Evolutionary conservation across 2,329 filamentous ascomycete species (phyloP).

Genomic region (Sarocladium kiliense): DNA sequence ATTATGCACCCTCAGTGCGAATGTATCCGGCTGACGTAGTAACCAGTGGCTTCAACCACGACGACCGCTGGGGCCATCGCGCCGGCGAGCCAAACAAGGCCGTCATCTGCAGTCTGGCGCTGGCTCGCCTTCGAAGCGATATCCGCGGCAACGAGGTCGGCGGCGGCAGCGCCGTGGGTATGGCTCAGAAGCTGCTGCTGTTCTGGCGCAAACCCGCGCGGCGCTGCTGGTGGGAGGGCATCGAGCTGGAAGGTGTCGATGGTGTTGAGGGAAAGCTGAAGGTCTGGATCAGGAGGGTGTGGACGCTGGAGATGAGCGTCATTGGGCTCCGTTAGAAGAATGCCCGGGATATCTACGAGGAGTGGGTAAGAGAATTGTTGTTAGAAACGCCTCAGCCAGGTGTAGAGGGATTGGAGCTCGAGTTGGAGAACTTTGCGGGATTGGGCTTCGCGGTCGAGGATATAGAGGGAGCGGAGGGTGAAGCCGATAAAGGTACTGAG

Average conservation of each 20-base stretch:
- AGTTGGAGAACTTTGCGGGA: background rate
- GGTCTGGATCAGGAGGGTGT: constrained; percentile 96
- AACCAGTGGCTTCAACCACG: constrained; percentile 85
- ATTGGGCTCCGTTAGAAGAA: constrained; percentile 66
- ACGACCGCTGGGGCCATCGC: constrained; percentile 92
- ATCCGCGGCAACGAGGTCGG: constrained; percentile 70
- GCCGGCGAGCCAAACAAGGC: constrained; percentile 98
- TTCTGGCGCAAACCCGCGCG: constrained; percentile 98
- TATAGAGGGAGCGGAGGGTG: background rate
- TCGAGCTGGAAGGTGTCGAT: constrained; percentile 83
- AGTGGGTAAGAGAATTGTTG: background rate
- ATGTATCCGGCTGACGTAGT: constrained; percentile 9
- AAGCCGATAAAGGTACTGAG: constrained; percentile 1
- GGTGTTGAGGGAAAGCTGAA: constrained; percentile 90
- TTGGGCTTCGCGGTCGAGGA: background rate
- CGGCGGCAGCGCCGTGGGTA: constrained; percentile 71
- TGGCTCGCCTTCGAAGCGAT: constrained; percentile 88
- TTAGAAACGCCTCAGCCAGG: too few species aligned
- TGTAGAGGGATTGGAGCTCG: background rate
- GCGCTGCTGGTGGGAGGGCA: constrained; percentile 98
- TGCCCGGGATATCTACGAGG: background rate
- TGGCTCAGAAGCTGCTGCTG: constrained; percentile 95
- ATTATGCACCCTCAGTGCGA: background rate
- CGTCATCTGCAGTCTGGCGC: constrained; percentile 91
- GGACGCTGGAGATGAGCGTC: constrained; percentile 98